Conservation (phyloP, 768 basidiomycete genomes). For the Thelephora ganbajun region DNA sequence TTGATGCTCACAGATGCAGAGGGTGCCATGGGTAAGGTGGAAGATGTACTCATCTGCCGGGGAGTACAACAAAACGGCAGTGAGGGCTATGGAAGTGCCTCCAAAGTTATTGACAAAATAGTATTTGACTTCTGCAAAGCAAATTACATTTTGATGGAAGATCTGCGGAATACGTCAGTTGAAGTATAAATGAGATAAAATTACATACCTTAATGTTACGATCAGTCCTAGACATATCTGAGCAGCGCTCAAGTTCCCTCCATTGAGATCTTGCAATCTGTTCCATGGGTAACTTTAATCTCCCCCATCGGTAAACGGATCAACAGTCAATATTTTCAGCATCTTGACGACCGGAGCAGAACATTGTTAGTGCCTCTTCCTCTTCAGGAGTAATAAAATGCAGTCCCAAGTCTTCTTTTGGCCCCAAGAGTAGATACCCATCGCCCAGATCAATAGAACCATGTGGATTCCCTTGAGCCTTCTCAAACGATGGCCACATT, state of each 20-base stretch:
- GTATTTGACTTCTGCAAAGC: slow-evolving; percentile 5
- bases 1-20: slow-evolving; percentile 3
- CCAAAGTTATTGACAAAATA: slow-evolving; percentile 1
- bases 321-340: not conserved
- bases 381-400: not conserved
- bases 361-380: not conserved
- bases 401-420: not conserved
- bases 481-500: slow-evolving; percentile 9
- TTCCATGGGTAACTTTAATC: slow-evolving; percentile 8
- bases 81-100: not conserved
- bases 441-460: slow-evolving; percentile 10
- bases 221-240: not conserved
- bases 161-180: too few species aligned
- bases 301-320: slow-evolving; percentile 5
- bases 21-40: not conserved
- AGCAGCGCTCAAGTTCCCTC: slow-evolving; percentile 4
- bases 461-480: not conserved
- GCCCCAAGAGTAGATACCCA: slow-evolving; percentile 12
- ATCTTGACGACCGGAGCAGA: not conserved
- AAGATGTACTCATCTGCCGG: slow-evolving; percentile 4
- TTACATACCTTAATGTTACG: slow-evolving; percentile 9
- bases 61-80: slow-evolving; percentile 4
- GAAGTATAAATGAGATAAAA: not conserved
- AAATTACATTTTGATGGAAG: too few species aligned
- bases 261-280: slow-evolving; percentile 10